Evolutionary conservation across 1,284 basidiomycete genomes (phyloP).

Genomic region (Ganoderma lingzhi): DNA sequence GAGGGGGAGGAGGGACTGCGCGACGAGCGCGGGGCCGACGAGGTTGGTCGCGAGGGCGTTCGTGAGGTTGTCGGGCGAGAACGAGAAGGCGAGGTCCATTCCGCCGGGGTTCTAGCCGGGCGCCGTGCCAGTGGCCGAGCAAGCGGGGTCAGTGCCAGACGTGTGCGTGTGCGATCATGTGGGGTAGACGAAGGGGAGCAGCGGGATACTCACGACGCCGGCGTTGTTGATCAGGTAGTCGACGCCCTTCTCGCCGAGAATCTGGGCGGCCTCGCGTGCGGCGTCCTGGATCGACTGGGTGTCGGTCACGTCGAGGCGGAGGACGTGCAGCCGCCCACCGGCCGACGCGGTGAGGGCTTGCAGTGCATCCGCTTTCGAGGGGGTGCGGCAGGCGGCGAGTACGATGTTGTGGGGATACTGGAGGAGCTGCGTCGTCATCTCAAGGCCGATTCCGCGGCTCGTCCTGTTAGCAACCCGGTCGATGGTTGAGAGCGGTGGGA

Average conservation of each 20-base stretch:
- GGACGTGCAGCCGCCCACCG: conserved; percentile 42
- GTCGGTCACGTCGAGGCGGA: conserved; percentile 44
- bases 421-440: conserved; percentile 37
- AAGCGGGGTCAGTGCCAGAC: background rate
- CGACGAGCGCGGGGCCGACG: conserved; percentile 43
- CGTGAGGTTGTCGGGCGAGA: conserved; percentile 33
- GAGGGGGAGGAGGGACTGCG: conserved; percentile 41
- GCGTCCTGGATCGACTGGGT: conserved; percentile 32
- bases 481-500: background rate
- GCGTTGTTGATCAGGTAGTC: conserved; percentile 52
- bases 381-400: conserved; percentile 48
- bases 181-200: background rate
- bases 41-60: conserved; percentile 42
- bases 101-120: background rate
- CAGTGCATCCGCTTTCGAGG: conserved; percentile 41
- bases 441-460: conserved; percentile 49
- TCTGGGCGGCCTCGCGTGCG: conserved; percentile 27
- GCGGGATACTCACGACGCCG: conserved; percentile 39
- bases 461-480: background rate
- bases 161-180: no score
- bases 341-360: conserved; percentile 34
- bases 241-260: conserved; percentile 43
- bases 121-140: background rate
- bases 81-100: conserved; percentile 37
- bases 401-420: conserved; percentile 42